Conservation (phyloP, 306 rosid genomes). For the Urtica urens region DNA sequence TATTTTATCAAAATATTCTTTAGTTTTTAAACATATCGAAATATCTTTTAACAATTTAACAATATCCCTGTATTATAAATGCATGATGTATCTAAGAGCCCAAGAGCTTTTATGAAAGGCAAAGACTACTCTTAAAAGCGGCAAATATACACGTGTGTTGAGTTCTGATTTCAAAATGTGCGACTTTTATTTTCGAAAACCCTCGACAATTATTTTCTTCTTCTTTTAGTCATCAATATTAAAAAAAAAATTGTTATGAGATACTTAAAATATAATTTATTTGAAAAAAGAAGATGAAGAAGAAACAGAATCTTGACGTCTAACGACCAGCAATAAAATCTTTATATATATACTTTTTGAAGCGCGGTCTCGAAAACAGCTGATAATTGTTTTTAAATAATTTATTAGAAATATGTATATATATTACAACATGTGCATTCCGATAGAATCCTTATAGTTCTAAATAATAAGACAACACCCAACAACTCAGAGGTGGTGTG, state of each 20-base stretch:
- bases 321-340: not conserved
- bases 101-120: not conserved
- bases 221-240: not conserved
- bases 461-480: not conserved
- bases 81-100: no score
- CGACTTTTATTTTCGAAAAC: slow-evolving; percentile 2
- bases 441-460: no score
- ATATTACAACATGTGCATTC: no score
- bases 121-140: slow-evolving; percentile 1
- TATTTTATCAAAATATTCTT: no score
- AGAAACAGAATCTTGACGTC: not conserved
- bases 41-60: no score
- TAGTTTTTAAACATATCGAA: no score
- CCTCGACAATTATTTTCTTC: not conserved
- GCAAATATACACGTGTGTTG: slow-evolving; percentile 2
- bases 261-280: not conserved
- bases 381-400: not conserved
- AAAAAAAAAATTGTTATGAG: no score
- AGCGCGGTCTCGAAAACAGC: not conserved
- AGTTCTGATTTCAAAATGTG: slow-evolving; percentile 4
- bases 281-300: not conserved
- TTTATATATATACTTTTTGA: not conserved
- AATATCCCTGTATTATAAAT: no score
- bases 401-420: no score
- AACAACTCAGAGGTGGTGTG: not conserved